These are phyloP conservation scores for Sarocladium brachiariae DNA, from an alignment of 2,329 filamentous ascomycete species.

Conservation along the genomic window DNA sequence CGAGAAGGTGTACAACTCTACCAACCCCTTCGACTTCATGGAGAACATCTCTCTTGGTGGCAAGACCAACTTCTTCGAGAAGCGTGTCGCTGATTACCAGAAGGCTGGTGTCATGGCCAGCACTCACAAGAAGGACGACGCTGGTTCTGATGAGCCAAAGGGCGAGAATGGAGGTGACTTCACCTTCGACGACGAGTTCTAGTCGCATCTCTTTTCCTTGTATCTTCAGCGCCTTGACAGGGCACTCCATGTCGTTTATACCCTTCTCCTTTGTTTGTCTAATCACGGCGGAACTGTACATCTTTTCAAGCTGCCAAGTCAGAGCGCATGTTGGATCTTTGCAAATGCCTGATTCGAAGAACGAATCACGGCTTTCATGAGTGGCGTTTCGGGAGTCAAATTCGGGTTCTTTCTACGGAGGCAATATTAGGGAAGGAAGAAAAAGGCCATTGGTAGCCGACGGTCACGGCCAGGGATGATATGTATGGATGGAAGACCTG, in stretches of 20 bases:
- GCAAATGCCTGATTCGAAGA: constrained; percentile 5
- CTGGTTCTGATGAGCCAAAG: constrained; percentile 38
- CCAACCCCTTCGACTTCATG: constrained; percentile 99
- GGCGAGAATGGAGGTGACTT: constrained; percentile 69
- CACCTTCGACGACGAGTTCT: constrained; percentile 95
- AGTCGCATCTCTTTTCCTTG: constrained; percentile 26
- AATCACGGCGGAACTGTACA: constrained; percentile 7
- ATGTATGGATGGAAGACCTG: constrained; percentile 5
- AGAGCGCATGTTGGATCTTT: constrained; percentile 7
- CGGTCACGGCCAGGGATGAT: neutral
- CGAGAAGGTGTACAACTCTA: constrained; percentile 83
- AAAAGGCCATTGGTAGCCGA: neutral
- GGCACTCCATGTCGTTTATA: constrained; percentile 10
- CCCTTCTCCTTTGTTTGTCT: constrained; percentile 11
- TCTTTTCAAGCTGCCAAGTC: neutral
- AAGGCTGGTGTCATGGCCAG: constrained; percentile 98
- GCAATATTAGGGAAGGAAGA: neutral
- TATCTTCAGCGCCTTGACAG: constrained; percentile 1
- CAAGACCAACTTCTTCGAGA: constrained; percentile 99
- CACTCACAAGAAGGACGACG: constrained; percentile 66
- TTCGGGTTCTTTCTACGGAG: neutral
- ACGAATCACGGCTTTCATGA: constrained; percentile 1
- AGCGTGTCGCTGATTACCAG: constrained; percentile 98
- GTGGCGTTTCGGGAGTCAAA: constrained; percentile 4
- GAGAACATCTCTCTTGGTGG: constrained; percentile 98